These are phyloP conservation scores for Pseudogymnoascus sp. DNA, from an alignment of 2,329 filamentous ascomycete species.

Conservation along the genomic window DNA sequence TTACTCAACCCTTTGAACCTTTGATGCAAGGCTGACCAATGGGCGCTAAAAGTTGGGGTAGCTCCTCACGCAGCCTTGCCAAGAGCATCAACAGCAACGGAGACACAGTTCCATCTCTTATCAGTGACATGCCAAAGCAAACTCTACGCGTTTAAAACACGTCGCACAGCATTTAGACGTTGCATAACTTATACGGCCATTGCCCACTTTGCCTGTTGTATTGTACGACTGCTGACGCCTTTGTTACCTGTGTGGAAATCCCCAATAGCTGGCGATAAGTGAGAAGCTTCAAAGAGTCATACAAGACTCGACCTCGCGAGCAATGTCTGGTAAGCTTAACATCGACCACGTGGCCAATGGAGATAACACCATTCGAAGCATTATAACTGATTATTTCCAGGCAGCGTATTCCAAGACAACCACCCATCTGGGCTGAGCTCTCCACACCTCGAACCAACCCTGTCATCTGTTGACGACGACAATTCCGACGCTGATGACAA, in stretches of 20 bases:
- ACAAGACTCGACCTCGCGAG: not conserved
- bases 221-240: not conserved
- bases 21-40: conserved; percentile 9
- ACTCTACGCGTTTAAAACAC: not conserved
- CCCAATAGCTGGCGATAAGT: not conserved
- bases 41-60: conserved; percentile 7
- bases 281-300: conserved; percentile 2
- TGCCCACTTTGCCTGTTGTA: not conserved
- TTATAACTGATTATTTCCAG: not conserved
- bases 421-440: not conserved
- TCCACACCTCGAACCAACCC: conserved; percentile 1
- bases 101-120: conserved; percentile 3
- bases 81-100: not conserved
- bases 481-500: conserved; percentile 18
- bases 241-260: not conserved
- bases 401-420: not conserved
- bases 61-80: conserved; percentile 4
- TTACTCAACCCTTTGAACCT: not conserved
- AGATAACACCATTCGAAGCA: not conserved
- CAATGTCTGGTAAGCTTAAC: conserved; percentile 3
- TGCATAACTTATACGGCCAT: not conserved
- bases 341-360: not conserved
- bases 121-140: conserved; percentile 2
- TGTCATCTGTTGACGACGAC: conserved; percentile 8
- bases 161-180: not conserved